These are phyloP conservation scores for Eucalyptus marginata DNA, from an alignment of 345 rosid genomes.

Conservation along the genomic window DNA sequence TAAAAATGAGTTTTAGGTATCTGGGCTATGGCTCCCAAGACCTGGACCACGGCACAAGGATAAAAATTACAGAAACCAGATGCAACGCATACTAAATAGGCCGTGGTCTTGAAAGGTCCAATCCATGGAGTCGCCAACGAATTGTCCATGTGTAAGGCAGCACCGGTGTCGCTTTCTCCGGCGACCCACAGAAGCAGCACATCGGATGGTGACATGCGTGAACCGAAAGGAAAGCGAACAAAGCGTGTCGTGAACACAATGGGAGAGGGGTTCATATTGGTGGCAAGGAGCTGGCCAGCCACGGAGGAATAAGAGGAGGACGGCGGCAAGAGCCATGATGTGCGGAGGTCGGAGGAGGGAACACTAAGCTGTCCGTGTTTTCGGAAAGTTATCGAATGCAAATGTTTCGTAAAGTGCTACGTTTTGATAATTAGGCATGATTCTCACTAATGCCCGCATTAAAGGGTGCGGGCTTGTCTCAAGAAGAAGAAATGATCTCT, in stretches of 20 bases:
- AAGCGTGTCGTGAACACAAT: not conserved
- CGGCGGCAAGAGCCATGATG: not conserved
- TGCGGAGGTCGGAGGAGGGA: not conserved
- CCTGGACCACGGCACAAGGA: not conserved
- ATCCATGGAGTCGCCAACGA: not conserved
- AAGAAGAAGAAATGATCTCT: not conserved
- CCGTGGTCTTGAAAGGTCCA: not conserved
- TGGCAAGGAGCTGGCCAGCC: not conserved
- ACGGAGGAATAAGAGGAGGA: not conserved
- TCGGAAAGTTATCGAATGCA: not conserved
- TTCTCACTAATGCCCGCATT: not conserved
- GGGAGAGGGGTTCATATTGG: not conserved
- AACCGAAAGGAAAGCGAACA: not conserved
- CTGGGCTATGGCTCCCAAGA: not conserved
- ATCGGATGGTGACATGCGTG: not conserved
- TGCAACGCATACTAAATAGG: not conserved
- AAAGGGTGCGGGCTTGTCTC: not conserved
- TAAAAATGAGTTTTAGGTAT: not conserved
- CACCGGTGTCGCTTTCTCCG: not conserved
- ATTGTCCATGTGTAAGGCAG: not conserved
- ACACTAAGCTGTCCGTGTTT: not conserved
- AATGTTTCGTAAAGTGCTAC: not conserved
- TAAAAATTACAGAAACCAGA: not conserved
- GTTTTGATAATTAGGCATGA: not conserved
- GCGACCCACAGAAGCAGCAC: not conserved